phyloP scores from a whole-genome alignment of 305 asterid genomes.

The Fraxinus latifolia region DNA sequence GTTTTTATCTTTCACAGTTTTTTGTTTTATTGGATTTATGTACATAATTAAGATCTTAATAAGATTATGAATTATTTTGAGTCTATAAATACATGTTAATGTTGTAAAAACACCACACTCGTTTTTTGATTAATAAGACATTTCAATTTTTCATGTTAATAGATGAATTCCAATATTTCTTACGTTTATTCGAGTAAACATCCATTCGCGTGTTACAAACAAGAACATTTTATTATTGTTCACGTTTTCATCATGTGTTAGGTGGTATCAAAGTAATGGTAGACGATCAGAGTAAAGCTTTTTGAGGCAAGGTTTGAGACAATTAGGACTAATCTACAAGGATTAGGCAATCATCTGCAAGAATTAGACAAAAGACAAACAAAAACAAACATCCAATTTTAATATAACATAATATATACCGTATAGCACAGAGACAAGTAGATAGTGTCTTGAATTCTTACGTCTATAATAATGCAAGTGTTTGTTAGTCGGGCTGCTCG shows the following conservation, averaged over 20 bases:
- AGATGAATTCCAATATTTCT: not conserved
- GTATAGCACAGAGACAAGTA: too few relatives aligned
- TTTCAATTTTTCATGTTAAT: not conserved
- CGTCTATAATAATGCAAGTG: not conserved
- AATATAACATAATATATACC: too few relatives aligned
- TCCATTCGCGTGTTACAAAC: too few relatives aligned
- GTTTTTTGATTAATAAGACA: not conserved
- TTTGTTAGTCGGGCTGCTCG: not conserved
- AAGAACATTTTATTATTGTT: too few relatives aligned
- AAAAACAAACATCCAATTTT: too few relatives aligned
- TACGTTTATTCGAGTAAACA: too few relatives aligned
- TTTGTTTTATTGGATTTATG: too few relatives aligned
- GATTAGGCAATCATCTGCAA: not conserved
- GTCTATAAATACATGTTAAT: too few relatives aligned
- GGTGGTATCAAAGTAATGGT: not conserved
- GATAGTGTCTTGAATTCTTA: not conserved
- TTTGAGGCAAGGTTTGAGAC: not conserved
- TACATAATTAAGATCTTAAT: too few relatives aligned
- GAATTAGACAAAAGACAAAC: too few relatives aligned
- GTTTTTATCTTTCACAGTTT: too few relatives aligned
- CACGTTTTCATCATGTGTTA: not conserved
- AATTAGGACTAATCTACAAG: not conserved
- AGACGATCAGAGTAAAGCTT: not conserved
- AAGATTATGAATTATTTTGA: too few relatives aligned
- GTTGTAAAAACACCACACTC: not conserved